phyloP scores from a whole-genome alignment of 2,329 filamentous ascomycete genomes.

The Intubia oerlemansii region DNA sequence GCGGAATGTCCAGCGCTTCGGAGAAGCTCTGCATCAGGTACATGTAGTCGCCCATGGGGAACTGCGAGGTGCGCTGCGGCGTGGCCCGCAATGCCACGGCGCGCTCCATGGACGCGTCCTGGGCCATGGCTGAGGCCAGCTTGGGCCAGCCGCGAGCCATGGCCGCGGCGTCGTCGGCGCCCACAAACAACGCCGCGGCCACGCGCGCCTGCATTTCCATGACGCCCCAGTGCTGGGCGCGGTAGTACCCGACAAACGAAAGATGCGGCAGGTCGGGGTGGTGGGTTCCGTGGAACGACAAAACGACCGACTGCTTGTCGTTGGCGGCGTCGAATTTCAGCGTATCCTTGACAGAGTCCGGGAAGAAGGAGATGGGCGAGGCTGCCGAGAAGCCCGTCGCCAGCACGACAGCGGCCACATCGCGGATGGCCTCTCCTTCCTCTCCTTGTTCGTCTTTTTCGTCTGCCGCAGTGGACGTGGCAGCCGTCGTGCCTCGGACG shows the following conservation, averaged over 20 bases:
- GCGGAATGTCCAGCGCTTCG: conserved; percentile 30
- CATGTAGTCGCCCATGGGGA: conserved; percentile 66
- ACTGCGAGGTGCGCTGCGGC: conserved; percentile 35
- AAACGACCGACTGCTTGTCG: conserved; percentile 36
- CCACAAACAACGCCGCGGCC: conserved; percentile 33
- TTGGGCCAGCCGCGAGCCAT: too few species aligned
- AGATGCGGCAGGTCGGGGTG: conserved; percentile 39
- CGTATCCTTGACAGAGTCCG: conserved; percentile 26
- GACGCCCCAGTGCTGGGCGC: conserved; percentile 67
- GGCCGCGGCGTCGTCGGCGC: too few species aligned
- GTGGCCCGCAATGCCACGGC: conserved; percentile 29
- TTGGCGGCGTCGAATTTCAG: conserved; percentile 36
- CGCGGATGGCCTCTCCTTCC: conserved; percentile 18
- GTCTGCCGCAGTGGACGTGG: too few species aligned
- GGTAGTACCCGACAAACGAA: conserved; percentile 68
- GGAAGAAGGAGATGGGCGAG: conserved; percentile 42
- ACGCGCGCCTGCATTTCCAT: conserved; percentile 72
- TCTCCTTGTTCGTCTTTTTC: too few species aligned
- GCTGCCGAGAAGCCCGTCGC: conserved; percentile 56
- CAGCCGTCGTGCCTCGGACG: conserved; percentile 15
- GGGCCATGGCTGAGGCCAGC: conserved; percentile 19
- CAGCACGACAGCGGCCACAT: conserved; percentile 46
- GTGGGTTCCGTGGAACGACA: conserved; percentile 46
- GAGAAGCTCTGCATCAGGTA: conserved; percentile 56
- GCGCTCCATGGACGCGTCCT: conserved; percentile 22